Percentiles rank a stretch among this genome's conserved stretches.
phyloP scores from a whole-genome alignment of 2,329 filamentous ascomycete genomes.

The Lasiodiplodia theobromae region DNA sequence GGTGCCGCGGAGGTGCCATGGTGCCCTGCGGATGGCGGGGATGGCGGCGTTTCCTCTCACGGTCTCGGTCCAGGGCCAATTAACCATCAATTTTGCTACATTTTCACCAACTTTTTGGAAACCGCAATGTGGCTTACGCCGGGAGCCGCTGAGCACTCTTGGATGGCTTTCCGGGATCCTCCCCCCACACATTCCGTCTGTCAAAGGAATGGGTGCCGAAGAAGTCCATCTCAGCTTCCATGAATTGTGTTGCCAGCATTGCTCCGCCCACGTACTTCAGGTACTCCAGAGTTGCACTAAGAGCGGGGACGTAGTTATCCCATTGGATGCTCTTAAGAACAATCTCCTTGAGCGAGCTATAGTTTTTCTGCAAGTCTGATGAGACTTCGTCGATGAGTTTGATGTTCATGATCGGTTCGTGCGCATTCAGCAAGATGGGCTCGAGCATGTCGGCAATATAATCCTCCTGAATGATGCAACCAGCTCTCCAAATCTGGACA shows the following conservation, averaged over 20 bases:
- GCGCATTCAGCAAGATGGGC: slow-evolving; percentile 38
- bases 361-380: slow-evolving; percentile 54
- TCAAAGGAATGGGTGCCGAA: slow-evolving; percentile 67
- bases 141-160: slow-evolving; percentile 58
- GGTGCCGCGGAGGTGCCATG: not conserved
- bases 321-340: slow-evolving; percentile 56
- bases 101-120: not conserved
- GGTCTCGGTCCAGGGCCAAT: not conserved
- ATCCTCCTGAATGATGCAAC: slow-evolving; percentile 67
- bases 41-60: not conserved
- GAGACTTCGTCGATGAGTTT: slow-evolving; percentile 54
- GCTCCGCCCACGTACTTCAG: slow-evolving; percentile 62
- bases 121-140: not conserved
- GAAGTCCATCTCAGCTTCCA: slow-evolving; percentile 67
- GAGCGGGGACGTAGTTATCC: slow-evolving; percentile 60
- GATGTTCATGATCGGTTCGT: slow-evolving; percentile 42
- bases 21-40: no score
- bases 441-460: slow-evolving; percentile 61
- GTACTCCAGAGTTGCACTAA: slow-evolving; percentile 65
- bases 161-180: slow-evolving; percentile 52
- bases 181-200: slow-evolving; percentile 45
- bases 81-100: not conserved
- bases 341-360: slow-evolving; percentile 56
- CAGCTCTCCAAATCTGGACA: slow-evolving; percentile 63
- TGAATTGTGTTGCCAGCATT: slow-evolving; percentile 64